phyloP scores from a whole-genome alignment of 78 protist species.

The Emiliania huxleyi region DNA sequence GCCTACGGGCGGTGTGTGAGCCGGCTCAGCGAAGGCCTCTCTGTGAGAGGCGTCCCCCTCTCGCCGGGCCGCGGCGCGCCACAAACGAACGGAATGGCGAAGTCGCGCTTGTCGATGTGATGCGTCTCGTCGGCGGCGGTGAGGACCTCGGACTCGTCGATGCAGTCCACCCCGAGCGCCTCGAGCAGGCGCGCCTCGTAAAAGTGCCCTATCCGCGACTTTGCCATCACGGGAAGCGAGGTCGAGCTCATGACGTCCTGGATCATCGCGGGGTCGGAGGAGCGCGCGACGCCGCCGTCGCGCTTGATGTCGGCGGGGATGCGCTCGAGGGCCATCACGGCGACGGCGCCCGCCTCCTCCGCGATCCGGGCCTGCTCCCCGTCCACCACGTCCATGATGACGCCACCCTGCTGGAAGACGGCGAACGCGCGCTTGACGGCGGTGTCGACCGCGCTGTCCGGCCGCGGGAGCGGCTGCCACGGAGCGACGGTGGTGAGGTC shows the following conservation, averaged over 20 bases:
- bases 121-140: conserved; percentile 82
- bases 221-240: conserved; percentile 89
- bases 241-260: conserved; percentile 68
- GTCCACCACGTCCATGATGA: conserved; percentile 74
- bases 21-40: conserved; percentile 94
- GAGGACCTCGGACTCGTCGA: conserved; percentile 87
- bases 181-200: conserved; percentile 89
- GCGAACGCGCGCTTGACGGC: conserved; percentile 10
- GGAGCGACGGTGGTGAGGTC: neutral
- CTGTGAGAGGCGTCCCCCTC: conserved; percentile 85
- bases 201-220: conserved; percentile 91
- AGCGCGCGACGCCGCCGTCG: conserved; percentile 91
- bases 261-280: conserved; percentile 89
- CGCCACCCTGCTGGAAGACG: neutral
- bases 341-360: conserved; percentile 85
- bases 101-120: conserved; percentile 85
- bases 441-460: neutral
- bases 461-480: neutral
- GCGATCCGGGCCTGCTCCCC: conserved; percentile 94
- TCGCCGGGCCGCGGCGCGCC: conserved; percentile 89
- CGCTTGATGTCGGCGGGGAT: conserved; percentile 81
- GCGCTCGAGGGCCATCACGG: conserved; percentile 92
- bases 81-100: conserved; percentile 89
- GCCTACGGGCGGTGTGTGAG: too few relatives aligned
- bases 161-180: conserved; percentile 85